A percentile compares a stretch with the other conserved stretches of the same genome.
Conservation (phyloP, 768 basidiomycete genomes). For the Podaxis sp. region DNA sequence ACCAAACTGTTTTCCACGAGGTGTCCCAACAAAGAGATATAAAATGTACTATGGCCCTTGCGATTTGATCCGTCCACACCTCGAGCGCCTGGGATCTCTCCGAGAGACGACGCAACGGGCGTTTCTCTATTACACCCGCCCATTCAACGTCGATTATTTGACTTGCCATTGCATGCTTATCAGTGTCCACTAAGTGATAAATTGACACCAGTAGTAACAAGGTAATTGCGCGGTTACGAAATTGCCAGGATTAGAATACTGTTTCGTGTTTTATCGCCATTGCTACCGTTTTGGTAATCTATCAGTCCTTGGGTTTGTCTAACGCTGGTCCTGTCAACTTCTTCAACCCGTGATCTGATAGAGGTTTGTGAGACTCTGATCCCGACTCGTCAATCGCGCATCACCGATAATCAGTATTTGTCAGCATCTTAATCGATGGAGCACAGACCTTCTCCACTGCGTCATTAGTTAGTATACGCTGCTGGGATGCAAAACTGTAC, state of each 20-base stretch:
- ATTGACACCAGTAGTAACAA: neutral
- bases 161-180: neutral
- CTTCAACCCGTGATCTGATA: neutral
- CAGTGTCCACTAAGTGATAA: neutral
- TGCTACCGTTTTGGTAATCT: neutral
- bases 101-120: neutral
- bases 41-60: neutral
- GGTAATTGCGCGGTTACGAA: neutral
- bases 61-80: constrained; percentile 4
- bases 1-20: neutral
- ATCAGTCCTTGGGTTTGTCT: neutral
- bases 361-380: neutral
- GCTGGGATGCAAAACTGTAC: neutral
- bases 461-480: neutral
- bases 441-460: neutral
- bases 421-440: neutral
- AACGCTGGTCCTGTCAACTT: constrained; percentile 1
- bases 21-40: neutral
- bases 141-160: neutral
- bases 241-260: neutral
- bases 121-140: neutral
- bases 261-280: neutral
- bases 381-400: neutral
- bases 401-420: neutral
- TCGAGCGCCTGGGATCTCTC: neutral